Conservation (phyloP, 179 eudicot species). For the Sideroxylon spinosum region DNA sequence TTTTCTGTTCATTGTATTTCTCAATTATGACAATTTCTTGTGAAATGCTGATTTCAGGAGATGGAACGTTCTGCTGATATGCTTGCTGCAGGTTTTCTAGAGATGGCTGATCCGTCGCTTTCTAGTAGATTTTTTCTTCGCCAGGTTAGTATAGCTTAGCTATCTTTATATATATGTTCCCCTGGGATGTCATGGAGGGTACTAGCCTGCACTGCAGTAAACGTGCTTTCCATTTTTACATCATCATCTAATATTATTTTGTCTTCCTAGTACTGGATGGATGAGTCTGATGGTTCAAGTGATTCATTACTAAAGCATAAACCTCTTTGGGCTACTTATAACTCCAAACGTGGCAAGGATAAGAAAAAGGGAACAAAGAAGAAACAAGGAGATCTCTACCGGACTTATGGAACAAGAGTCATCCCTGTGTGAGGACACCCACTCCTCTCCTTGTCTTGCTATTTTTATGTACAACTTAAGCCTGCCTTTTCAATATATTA, state of each 20-base stretch:
- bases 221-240: conserved; percentile 11
- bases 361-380: conserved; percentile 48
- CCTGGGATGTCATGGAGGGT: neutral
- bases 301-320: conserved; percentile 93
- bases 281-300: conserved; percentile 57
- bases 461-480: neutral
- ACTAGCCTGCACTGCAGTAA: neutral
- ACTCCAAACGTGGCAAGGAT: conserved; percentile 41
- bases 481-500: no score
- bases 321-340: conserved; percentile 75
- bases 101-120: conserved; percentile 88
- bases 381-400: conserved; percentile 70
- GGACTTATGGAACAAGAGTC: conserved; percentile 95
- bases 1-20: conserved; percentile 10
- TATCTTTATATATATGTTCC: neutral
- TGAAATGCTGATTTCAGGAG: conserved; percentile 52
- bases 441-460: neutral
- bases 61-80: conserved; percentile 99
- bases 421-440: conserved; percentile 75
- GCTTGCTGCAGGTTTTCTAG: conserved; percentile 94
- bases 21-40: neutral
- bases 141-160: conserved; percentile 52
- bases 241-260: conserved; percentile 10
- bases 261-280: conserved; percentile 66
- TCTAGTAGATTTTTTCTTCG: conserved; percentile 87